Conservation (phyloP, 441 rosid species). For the Euphorbia celastroides region DNA sequence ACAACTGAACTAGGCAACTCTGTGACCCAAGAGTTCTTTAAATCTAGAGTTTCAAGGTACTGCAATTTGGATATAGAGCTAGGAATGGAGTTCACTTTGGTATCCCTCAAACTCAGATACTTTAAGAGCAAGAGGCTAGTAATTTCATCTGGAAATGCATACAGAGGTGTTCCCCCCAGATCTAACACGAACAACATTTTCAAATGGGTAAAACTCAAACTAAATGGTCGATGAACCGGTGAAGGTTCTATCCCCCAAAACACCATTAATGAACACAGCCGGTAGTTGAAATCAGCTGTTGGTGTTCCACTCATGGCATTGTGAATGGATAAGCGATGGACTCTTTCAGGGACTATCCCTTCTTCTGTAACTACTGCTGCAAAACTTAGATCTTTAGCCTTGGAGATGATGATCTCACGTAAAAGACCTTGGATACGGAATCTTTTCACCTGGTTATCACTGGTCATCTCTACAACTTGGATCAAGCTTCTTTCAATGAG, state of each 20-base stretch:
- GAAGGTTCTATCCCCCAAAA: constrained; percentile 22
- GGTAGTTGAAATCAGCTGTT: constrained; percentile 16
- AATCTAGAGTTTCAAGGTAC: constrained; percentile 24
- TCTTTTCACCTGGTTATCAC: constrained; percentile 16
- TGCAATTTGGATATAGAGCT: constrained; percentile 22
- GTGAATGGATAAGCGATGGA: constrained; percentile 34
- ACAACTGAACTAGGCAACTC: constrained; percentile 21
- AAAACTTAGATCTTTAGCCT: constrained; percentile 18
- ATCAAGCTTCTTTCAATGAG: constrained; percentile 22
- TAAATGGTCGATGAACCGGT: neutral
- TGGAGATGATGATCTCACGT: constrained; percentile 14
- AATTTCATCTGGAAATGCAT: constrained; percentile 17
- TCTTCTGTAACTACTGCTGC: constrained; percentile 21
- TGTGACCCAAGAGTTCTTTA: constrained; percentile 20
- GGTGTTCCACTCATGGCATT: constrained; percentile 14
- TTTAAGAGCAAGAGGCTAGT: constrained; percentile 14
- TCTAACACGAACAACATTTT: constrained; percentile 23
- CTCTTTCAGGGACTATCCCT: constrained; percentile 27
- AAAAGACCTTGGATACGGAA: constrained; percentile 23
- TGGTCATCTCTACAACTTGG: constrained; percentile 13
- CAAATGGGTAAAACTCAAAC: constrained; percentile 3
- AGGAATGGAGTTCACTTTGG: constrained; percentile 22
- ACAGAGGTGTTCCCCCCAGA: constrained; percentile 22
- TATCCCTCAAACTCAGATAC: constrained; percentile 23
- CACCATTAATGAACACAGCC: constrained; percentile 35